Conservation (phyloP, 2,329 filamentous ascomycete genomes). For the Fusarium pseudograminearum region DNA sequence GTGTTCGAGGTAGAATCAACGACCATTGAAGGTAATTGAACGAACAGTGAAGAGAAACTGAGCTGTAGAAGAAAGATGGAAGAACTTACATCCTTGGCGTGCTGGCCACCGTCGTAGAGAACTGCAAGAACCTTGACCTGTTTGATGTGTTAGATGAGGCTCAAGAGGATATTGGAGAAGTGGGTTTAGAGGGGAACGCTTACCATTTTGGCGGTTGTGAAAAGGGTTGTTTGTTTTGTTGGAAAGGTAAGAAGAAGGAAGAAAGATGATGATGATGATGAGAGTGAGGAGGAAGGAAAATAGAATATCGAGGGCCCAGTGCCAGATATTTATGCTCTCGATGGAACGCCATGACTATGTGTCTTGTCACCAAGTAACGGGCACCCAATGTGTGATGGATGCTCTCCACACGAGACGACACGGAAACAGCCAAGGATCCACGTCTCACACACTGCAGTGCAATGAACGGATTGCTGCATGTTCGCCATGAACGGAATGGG, state of each 20-base stretch:
- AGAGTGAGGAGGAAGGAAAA: slow-evolving; percentile 33
- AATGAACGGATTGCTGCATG: slow-evolving; percentile 13
- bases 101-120: slow-evolving; percentile 90
- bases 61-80: slow-evolving; percentile 6
- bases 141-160: slow-evolving; percentile 43
- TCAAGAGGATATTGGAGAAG: slow-evolving; percentile 10
- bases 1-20: slow-evolving; percentile 21
- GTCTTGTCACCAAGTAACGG: slow-evolving; percentile 29
- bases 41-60: slow-evolving; percentile 3
- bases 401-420: slow-evolving; percentile 25
- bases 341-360: slow-evolving; percentile 27
- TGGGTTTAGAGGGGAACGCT: slow-evolving; percentile 17
- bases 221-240: slow-evolving; percentile 27
- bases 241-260: slow-evolving; percentile 37
- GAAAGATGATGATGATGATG: slow-evolving; percentile 38
- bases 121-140: slow-evolving; percentile 96
- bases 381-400: slow-evolving; percentile 27
- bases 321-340: slow-evolving; percentile 47
- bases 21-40: slow-evolving; percentile 18
- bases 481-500: slow-evolving; percentile 35
- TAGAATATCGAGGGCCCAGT: slow-evolving; percentile 30
- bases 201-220: slow-evolving; percentile 49
- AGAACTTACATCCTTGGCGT: slow-evolving; percentile 81
- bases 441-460: slow-evolving; percentile 37
- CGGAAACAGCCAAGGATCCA: slow-evolving; percentile 40